Evolutionary conservation across 495 filamentous ascomycete genomes (phyloP), one percentile per base, ranked within the genome.

Genomic region (Penicillium canescens): DNA sequence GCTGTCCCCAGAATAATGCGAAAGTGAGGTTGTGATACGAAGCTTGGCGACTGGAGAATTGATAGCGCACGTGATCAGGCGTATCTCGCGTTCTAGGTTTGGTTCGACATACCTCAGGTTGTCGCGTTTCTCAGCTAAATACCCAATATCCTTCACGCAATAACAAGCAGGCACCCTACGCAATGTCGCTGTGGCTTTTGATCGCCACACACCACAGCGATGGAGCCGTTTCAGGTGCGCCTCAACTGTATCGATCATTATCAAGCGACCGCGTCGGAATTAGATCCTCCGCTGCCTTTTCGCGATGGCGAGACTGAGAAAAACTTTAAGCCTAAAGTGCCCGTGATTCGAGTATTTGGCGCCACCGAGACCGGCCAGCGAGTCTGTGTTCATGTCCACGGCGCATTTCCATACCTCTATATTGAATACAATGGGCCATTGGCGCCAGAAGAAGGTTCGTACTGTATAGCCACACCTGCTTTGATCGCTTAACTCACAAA

Each of bases 171-270:
- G 16, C 35, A n/a, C 42, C 36, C 23, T 24, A 41, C 66, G 64
- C 48, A 46, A 68, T 67, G 65, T 69, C 50, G 62, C 51, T 65
- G 66, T 65, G 59, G 62, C 56, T 60, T 50, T 37, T 55, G 39
- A 47, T 57, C 50, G 55, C 66, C 49, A 37, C 42, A 46, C 41
- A 57, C 40, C 37, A 50, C 49, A 48, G 52, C 55, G 46, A 82
- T 84, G 87, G 86, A 88, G 55, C 72, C 79, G 44, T 90, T 97
- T 69, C 86, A 87, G 54, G 85, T 98, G 59, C 89, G 92, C 51
- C 80, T 98, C 57, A 95, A 98, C 68, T 95, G 91, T 76, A 86
- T 98, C 71, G 94, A 98, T 71, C 84, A 92, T 68, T 98, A 98
- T 68, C 91, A 95, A 68, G 78, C 84, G 35, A 75, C 72, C 21